These are phyloP conservation scores for Cercospora sp. DNA, from an alignment of 2,329 filamentous ascomycete species.

Conservation along the genomic window DNA sequence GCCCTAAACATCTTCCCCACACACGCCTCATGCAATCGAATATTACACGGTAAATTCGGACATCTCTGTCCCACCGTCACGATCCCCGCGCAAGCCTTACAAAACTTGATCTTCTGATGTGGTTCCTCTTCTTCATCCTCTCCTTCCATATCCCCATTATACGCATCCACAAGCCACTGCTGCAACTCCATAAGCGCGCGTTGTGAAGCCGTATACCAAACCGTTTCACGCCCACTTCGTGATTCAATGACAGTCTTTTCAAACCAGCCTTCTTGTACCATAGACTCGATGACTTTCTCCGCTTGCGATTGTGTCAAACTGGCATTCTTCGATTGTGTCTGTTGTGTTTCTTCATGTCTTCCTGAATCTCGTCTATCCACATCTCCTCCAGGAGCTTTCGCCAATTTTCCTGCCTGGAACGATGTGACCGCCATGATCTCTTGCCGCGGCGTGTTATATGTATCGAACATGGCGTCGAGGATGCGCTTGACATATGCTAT, in stretches of 20 bases:
- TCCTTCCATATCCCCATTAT: slow-evolving; percentile 70
- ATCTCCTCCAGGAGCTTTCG: slow-evolving; percentile 45
- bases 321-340: slow-evolving; percentile 24
- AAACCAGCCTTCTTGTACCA: slow-evolving; percentile 83
- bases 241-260: slow-evolving; percentile 59
- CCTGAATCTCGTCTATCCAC: slow-evolving; percentile 36
- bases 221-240: slow-evolving; percentile 41
- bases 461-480: slow-evolving; percentile 89
- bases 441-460: slow-evolving; percentile 73
- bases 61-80: slow-evolving; percentile 84
- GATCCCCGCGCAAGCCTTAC: slow-evolving; percentile 84
- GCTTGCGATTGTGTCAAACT: slow-evolving; percentile 75
- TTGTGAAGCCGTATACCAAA: slow-evolving; percentile 75
- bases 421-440: slow-evolving; percentile 81
- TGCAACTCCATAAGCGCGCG: slow-evolving; percentile 82
- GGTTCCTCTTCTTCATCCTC: slow-evolving; percentile 48
- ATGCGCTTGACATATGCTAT: slow-evolving; percentile 86
- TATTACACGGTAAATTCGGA: slow-evolving; percentile 63
- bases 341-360: slow-evolving; percentile 21
- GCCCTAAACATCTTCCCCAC: slow-evolving; percentile 71
- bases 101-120: slow-evolving; percentile 78
- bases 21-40: slow-evolving; percentile 77
- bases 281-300: slow-evolving; percentile 66
- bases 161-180: slow-evolving; percentile 81
- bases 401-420: slow-evolving; percentile 75